Evolutionary conservation across 2,329 filamentous ascomycete species (phyloP).

Genomic region (Penicillium sp.): DNA sequence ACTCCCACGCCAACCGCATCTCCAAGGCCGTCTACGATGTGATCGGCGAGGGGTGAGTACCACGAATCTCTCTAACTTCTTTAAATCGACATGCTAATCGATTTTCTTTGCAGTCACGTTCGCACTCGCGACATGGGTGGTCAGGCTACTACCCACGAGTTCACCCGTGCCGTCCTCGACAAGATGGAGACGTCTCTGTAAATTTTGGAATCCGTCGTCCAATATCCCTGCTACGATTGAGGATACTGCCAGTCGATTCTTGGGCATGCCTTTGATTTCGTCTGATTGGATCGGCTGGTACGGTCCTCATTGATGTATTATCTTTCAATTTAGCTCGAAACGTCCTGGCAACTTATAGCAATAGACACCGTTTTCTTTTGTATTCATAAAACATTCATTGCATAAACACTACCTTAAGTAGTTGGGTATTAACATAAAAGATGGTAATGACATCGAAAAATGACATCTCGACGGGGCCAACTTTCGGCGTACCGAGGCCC

Average conservation of each 20-base stretch:
- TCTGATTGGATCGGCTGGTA: constrained; percentile 13
- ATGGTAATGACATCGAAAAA: background rate
- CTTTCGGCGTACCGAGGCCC: background rate
- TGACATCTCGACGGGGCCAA: background rate
- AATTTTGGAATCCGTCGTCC: constrained; percentile 32
- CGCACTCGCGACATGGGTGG: constrained; percentile 97
- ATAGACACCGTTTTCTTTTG: constrained; percentile 25
- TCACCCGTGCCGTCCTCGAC: constrained; percentile 89
- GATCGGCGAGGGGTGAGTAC: constrained; percentile 83
- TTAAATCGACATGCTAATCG: constrained; percentile 1
- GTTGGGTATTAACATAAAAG: constrained; percentile 15
- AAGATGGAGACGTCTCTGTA: constrained; percentile 81
- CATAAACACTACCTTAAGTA: background rate
- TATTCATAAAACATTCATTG: constrained; percentile 12
- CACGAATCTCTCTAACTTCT: background rate
- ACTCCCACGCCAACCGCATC: constrained; percentile 98
- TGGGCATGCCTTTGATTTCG: constrained; percentile 14
- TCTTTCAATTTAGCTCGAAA: constrained; percentile 31
- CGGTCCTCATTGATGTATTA: constrained; percentile 32
- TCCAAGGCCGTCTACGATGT: constrained; percentile 76
- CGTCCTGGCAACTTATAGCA: constrained; percentile 28
- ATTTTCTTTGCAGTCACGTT: constrained; percentile 61
- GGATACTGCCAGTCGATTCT: constrained; percentile 20
- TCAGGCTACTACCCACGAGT: constrained; percentile 84
- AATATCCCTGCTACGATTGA: constrained; percentile 28